Conservation (phyloP, 768 basidiomycete genomes). For the Collybia sordida region DNA sequence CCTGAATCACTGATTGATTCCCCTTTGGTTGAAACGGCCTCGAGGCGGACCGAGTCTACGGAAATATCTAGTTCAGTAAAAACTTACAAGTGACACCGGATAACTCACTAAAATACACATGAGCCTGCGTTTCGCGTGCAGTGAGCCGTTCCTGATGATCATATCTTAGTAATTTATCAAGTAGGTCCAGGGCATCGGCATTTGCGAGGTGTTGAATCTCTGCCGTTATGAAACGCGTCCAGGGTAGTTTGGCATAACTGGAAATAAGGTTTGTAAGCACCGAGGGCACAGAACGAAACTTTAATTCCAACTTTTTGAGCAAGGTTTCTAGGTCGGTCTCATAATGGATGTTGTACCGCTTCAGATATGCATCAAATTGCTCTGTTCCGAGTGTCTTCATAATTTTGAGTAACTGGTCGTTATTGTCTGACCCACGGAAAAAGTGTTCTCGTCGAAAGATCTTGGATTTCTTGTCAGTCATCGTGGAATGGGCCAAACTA, state of each 20-base stretch:
- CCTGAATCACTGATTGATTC: conserved; percentile 50
- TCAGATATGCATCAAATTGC: conserved; percentile 58
- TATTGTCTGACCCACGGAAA: conserved; percentile 73
- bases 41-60: conserved; percentile 48
- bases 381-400: conserved; percentile 69
- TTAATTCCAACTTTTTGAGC: conserved; percentile 41
- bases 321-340: conserved; percentile 60
- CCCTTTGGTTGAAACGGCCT: conserved; percentile 40
- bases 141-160: conserved; percentile 71
- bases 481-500: no score
- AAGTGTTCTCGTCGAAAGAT: conserved; percentile 76
- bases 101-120: conserved; percentile 61
- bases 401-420: conserved; percentile 72
- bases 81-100: conserved; percentile 6
- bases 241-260: conserved; percentile 64
- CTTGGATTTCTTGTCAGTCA: conserved; percentile 25
- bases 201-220: conserved; percentile 61
- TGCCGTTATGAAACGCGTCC: conserved; percentile 58
- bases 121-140: conserved; percentile 64
- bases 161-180: conserved; percentile 66
- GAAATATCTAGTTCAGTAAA: conserved; percentile 16
- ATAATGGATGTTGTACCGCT: conserved; percentile 64
- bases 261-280: neutral
- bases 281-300: neutral
- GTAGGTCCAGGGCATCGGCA: conserved; percentile 61